Evolutionary conservation across 2,329 filamentous ascomycete genomes (phyloP), one percentile per base, ranked within the genome.

Genomic region (Fusarium sacchari): DNA sequence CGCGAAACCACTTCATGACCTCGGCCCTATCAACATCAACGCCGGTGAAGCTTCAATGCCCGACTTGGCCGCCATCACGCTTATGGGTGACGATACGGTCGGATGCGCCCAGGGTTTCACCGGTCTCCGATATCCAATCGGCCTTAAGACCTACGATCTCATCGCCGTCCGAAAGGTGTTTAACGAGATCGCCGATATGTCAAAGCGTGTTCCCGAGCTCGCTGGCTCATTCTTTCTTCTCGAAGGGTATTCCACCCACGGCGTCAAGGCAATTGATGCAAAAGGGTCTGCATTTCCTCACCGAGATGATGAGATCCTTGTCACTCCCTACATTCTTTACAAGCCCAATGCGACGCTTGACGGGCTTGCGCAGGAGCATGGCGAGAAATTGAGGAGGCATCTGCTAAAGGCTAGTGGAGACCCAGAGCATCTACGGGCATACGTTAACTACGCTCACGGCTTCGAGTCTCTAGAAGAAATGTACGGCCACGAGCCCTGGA

Each of bases 171-270:
- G 72, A 6, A 58, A 69, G 36, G 73, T 77, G 10, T 84, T 79
- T 55, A 67, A 80, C 32, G 71, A 79, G 20, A 84, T 84, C 71
- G 67, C 63, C 17, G 69, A 75, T 22, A 71, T 78, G 18, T 64
- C 71, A 0, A 56, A 50, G 2, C 61, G 64, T 0, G n/a, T 66
- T 5, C 72, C 74, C 2, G 62, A 75, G 17, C 68, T 77, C 13
- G 55, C 64, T 4, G 67, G 67, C 3, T 76, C 75, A 8, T 80
- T 89, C 40, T 86, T 89, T 79, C 83, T 89, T 80, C 86, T 89
- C 49, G 88, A 90, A 73, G 86, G 85, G 12, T 90, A 89, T 78
- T 82, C 73, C 3, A 71, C 69, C 0, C 66, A 75, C 0, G 69
- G 65, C 2, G 72, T 75, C 2, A 72, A 62, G 11, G 42, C 57